Base-by-base conservation (phyloP, 2,329 filamentous ascomycete genomes). In the Clarireedia monteithiana region DNA sequence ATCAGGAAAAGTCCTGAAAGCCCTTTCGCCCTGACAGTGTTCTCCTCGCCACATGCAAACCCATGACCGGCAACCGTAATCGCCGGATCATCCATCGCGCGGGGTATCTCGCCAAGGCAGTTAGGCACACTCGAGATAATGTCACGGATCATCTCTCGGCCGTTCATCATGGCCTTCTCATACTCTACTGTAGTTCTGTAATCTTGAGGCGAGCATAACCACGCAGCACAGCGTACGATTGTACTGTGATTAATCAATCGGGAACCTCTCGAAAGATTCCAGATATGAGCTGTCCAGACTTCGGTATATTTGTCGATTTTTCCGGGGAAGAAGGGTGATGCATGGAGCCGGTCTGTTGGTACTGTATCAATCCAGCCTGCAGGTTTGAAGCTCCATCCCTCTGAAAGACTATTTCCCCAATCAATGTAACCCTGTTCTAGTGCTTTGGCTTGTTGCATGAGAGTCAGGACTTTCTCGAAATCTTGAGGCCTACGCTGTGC, bases 151-250 rank as follows among this genome's bases (percentile, higher is more conserved):
- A 73, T 74, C 34, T 78, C 75, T 40, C 73, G 72, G 53, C 76
- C 81, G 2, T 72, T 74, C 34, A 74, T 69, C 15, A 76, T 74
- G 2, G 79, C 79, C 0, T 75, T 76, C n/a, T 77, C 77, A 61
- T 84, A 84, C 67, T 84, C 80, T 26, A 78, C 75, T 5, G 80
- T 83, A 2, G 80, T 82, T 53, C 80, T 74, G 64, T 84, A 84
- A 68, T 85, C 81, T 12, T 78, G 73, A 0, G 80, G 79, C n/a
- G 76, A 71, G 63, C 77, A 79, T 20, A 80, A 71, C 80, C 81
- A 84, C 4, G 82, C 82, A 3, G 77, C 75, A 62, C 81, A 83
- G 6, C 82, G 77, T 15, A 84, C 77, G 47, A 79, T 76, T 23
- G 82, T 70, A 77, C 75, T 15, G 75, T 34, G 74, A 20, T 84